phyloP scores from a whole-genome alignment of 148 eudicot genomes.

The Chenopodium formosanum region DNA sequence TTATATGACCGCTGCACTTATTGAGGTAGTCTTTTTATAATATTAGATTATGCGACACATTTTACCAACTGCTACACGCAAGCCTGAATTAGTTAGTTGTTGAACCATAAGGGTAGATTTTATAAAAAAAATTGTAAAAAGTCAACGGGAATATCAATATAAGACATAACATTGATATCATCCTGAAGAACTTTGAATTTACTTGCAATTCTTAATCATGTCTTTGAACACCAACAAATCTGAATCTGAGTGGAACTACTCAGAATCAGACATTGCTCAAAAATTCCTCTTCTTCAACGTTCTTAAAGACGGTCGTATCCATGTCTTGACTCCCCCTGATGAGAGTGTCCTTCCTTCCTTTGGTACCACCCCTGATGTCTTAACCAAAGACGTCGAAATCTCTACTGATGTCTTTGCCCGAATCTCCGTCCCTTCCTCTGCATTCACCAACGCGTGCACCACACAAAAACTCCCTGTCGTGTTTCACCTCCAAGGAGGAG shows the following conservation, averaged over 20 bases:
- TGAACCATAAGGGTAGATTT: no score
- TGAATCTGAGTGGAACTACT: slow-evolving; percentile 12
- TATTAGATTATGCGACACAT: no score
- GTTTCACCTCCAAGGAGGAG: slow-evolving; percentile 38
- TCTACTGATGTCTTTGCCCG: slow-evolving; percentile 15
- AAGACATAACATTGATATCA: no score
- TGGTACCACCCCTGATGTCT: slow-evolving; percentile 11
- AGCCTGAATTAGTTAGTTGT: no score
- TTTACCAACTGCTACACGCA: no score
- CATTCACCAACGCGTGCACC: background rate
- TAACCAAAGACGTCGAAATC: slow-evolving; percentile 20
- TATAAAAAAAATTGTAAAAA: no score
- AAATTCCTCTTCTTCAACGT: slow-evolving; percentile 29
- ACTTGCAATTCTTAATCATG: background rate
- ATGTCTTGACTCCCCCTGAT: slow-evolving; percentile 1
- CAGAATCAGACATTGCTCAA: slow-evolving; percentile 16
- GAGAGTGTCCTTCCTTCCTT: slow-evolving; percentile 23
- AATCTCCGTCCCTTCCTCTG: slow-evolving; percentile 16
- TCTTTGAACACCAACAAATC: slow-evolving; percentile 1
- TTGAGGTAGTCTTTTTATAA: no score
- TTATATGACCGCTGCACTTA: no score
- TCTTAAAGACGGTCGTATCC: slow-evolving; percentile 35
- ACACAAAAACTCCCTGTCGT: slow-evolving; percentile 31
- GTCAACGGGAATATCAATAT: no score
- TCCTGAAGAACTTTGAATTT: no score